phyloP scores from a whole-genome alignment of 257 asterid species.

The Gentiana dahurica region DNA sequence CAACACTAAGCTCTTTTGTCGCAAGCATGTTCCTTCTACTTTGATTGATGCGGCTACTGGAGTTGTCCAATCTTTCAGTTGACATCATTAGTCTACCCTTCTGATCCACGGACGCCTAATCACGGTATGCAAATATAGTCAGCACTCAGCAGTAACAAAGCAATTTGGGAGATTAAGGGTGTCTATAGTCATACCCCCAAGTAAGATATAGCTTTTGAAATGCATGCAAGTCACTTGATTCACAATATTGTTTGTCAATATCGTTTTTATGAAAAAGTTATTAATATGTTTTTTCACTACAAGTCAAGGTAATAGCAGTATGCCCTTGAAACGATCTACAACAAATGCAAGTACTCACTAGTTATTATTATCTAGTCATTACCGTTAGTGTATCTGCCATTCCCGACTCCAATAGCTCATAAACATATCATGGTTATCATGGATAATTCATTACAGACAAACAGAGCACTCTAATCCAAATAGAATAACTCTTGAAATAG shows the following conservation, averaged over 20 bases:
- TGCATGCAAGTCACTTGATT: too few species aligned
- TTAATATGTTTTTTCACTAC: not conserved
- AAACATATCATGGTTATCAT: too few species aligned
- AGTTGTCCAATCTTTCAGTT: conserved; percentile 46
- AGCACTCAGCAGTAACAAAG: not conserved
- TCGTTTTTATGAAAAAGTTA: too few species aligned
- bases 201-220: too few species aligned
- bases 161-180: not conserved
- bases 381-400: conserved; percentile 67
- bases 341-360: not conserved
- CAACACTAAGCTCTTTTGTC: conserved; percentile 87
- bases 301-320: not conserved
- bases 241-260: not conserved
- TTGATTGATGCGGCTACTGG: conserved; percentile 60
- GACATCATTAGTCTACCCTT: conserved; percentile 50
- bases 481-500: too few species aligned
- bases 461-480: too few species aligned
- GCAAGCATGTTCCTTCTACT: conserved; percentile 77
- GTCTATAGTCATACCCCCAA: too few species aligned
- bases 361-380: not conserved
- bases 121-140: not conserved
- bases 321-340: too few species aligned
- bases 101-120: conserved; percentile 67
- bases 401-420: conserved; percentile 77
- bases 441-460: not conserved